Conservation (phyloP, 108 stramenopile genomes). For the Nitzschia inconspicua region DNA sequence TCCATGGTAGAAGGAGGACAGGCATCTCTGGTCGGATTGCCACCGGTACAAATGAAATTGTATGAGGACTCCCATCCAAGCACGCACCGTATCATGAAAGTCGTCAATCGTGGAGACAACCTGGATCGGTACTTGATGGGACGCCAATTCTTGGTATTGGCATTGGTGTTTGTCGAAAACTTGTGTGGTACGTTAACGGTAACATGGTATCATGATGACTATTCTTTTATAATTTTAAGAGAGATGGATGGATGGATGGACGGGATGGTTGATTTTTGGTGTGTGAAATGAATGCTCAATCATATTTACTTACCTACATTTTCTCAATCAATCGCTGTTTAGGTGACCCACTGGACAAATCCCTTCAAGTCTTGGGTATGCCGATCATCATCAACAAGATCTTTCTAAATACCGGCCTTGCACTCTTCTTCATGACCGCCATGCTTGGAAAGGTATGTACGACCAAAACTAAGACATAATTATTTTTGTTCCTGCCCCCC, state of each 20-base stretch:
- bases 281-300: no score
- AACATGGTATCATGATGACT: conserved; percentile 38
- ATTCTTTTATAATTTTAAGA: no score
- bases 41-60: conserved; percentile 55
- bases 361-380: conserved; percentile 31
- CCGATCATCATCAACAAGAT: conserved; percentile 49
- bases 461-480: no score
- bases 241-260: no score
- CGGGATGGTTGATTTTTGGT: no score
- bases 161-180: conserved; percentile 70
- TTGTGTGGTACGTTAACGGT: conserved; percentile 54
- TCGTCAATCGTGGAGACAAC: conserved; percentile 75
- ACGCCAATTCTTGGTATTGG: conserved; percentile 81
- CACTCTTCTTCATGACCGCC: conserved; percentile 60
- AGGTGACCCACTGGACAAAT: conserved; percentile 16
- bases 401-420: conserved; percentile 70
- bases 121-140: conserved; percentile 81
- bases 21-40: conserved; percentile 72
- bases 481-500: no score
- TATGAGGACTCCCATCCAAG: conserved; percentile 71
- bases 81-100: conserved; percentile 46
- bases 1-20: conserved; percentile 81
- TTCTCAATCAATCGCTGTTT: no score
- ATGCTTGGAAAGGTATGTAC: conserved; percentile 74
- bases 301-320: no score